These are phyloP conservation scores for Hyphodiscus sp. DNA, from an alignment of 2,329 filamentous ascomycete species.

Conservation along the genomic window DNA sequence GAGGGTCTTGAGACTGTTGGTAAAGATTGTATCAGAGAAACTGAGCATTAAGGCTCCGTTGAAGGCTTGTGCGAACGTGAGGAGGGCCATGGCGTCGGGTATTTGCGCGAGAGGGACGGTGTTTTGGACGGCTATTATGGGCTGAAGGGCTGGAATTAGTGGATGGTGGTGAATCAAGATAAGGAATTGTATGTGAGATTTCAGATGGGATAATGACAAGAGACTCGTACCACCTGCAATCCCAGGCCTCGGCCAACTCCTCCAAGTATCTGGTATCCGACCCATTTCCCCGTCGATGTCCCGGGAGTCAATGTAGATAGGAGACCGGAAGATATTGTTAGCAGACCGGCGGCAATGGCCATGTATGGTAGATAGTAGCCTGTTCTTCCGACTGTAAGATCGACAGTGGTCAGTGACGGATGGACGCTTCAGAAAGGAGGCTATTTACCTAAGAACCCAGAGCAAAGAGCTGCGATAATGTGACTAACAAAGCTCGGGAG, in stretches of 20 bases:
- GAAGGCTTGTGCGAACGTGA: conserved; percentile 31
- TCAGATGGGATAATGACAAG: too few relatives aligned
- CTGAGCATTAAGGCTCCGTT: conserved; percentile 28
- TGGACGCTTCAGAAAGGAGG: background rate
- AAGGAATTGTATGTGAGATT: too few relatives aligned
- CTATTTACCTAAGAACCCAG: conserved; percentile 14
- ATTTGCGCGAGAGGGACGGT: conserved; percentile 23
- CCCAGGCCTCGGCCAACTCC: conserved; percentile 11
- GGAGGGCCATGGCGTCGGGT: conserved; percentile 28
- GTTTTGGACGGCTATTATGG: conserved; percentile 31
- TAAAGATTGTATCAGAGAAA: conserved; percentile 29
- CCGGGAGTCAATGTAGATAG: conserved; percentile 23
- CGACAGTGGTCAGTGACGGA: background rate
- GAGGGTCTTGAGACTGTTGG: conserved; percentile 16
- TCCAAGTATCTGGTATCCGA: conserved; percentile 14
- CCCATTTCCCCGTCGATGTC: conserved; percentile 9
- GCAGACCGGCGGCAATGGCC: conserved; percentile 24
- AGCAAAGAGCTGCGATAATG: conserved; percentile 9
- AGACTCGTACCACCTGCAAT: conserved; percentile 20
- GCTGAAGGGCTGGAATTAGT: conserved; percentile 6
- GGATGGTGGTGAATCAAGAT: background rate
- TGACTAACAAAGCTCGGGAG: conserved; percentile 18
- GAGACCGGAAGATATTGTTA: conserved; percentile 27
- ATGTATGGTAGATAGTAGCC: conserved; percentile 30
- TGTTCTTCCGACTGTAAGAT: conserved; percentile 3